A percentile compares a stretch with the other conserved stretches of the same genome.
Conservation (phyloP, 2,329 filamentous ascomycete genomes). For the Bipolaris oryzae region DNA sequence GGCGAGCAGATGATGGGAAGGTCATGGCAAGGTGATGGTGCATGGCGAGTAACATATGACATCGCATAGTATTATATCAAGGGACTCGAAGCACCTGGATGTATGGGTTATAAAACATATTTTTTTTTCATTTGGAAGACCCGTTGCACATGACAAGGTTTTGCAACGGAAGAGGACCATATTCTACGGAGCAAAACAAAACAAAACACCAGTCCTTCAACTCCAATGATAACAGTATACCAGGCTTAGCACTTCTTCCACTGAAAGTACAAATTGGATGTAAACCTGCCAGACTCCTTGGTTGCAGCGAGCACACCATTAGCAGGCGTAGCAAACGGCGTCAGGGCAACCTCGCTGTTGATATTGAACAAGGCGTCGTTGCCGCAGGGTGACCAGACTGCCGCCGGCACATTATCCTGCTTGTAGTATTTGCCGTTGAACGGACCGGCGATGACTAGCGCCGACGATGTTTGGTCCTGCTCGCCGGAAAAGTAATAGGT, state of each 20-base stretch:
- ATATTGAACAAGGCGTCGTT: slow-evolving; percentile 39
- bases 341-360: slow-evolving; percentile 39
- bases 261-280: slow-evolving; percentile 36
- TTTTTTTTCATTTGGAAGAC: no score
- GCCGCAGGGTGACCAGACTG: slow-evolving; percentile 42
- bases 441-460: slow-evolving; percentile 48
- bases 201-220: background rate
- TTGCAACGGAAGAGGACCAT: background rate
- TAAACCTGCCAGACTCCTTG: slow-evolving; percentile 36
- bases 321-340: slow-evolving; percentile 25
- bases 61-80: no score
- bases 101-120: no score
- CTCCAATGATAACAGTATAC: background rate
- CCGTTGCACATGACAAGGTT: no score
- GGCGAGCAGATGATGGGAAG: no score
- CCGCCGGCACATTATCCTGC: slow-evolving; percentile 47
- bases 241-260: slow-evolving; percentile 42
- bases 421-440: slow-evolving; percentile 53
- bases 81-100: no score
- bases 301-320: slow-evolving; percentile 36
- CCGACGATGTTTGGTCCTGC: slow-evolving; percentile 31
- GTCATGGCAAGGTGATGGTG: no score
- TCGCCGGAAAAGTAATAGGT: slow-evolving; percentile 48
- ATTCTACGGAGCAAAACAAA: background rate
- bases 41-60: no score